Base-by-base conservation (phyloP, 768 basidiomycete species). In the Asterophora lycoperdoides region DNA sequence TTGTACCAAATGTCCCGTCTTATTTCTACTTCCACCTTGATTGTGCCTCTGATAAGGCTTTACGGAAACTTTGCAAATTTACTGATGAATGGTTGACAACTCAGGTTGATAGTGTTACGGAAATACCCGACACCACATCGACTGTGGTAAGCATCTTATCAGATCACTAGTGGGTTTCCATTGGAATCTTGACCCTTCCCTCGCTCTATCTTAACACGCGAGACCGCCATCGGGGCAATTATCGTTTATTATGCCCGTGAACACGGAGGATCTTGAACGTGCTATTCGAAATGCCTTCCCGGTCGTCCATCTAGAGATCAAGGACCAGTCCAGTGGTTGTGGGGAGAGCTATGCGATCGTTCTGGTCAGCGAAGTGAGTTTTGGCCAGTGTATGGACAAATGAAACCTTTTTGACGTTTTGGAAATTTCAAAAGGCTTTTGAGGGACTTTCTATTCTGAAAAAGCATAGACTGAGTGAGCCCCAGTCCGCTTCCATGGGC, bases 391-490 rank as follows among this genome's bases (percentile, higher is more conserved):
- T 14, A 13, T 11, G 3, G 8, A 32, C 6, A 10, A 15, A 29
- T 8, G 17, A 10, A 32, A 23, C 6, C 23, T 3, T 9, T 13
- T 17, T 15, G 15, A 19, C 28, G 9, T n/a, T 33, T 44, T 20
- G 13, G 8, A 1, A 7, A 20, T 35, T 4, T 17, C 8, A 28
- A 26, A 50, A 88, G 83, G 80, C 75, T 0, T 92, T 92, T 57
- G 80, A 88, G 64, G 88, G 87, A 6, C 87, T 89, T 67, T 75
- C 74, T 10, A 90, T 86, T n/a, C 73, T 93, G n/a, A 77, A 80
- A 13, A 73, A 83, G 59, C 89, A 93, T 62, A 73, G 82, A 35
- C 69, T 79, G 64, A 78, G 89, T 90, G 59, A 46, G 76, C 68
- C 11, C 17, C 2, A 32, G 3, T 32, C 3, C 8, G 8, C 10